Conservation (phyloP, 2,329 filamentous ascomycete species). For the Fusarium foetens region DNA sequence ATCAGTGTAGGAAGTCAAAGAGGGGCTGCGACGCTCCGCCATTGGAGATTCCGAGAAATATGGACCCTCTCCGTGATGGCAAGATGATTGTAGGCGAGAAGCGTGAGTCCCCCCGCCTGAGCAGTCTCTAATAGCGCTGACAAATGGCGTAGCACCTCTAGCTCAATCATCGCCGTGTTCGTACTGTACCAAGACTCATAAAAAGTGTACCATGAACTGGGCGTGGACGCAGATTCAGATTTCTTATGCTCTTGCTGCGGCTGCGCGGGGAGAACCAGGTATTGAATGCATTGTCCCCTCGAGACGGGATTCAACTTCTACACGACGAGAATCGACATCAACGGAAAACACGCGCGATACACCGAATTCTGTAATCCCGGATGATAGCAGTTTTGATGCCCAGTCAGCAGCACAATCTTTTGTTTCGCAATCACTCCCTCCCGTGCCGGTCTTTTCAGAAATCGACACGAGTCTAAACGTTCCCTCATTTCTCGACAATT, state of each 20-base stretch:
- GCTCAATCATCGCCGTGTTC: conserved; percentile 38
- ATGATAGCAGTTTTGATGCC: background rate
- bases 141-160: background rate
- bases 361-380: background rate
- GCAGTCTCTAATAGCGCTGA: background rate
- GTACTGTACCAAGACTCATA: conserved; percentile 46
- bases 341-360: background rate
- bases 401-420: conserved; percentile 2
- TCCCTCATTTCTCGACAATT: background rate
- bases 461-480: background rate
- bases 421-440: conserved; percentile 1
- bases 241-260: conserved; percentile 10
- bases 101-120: background rate
- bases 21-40: conserved; percentile 22
- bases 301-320: background rate
- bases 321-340: background rate
- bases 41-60: conserved; percentile 1
- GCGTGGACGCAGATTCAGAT: conserved; percentile 37
- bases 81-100: conserved; percentile 27
- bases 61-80: conserved; percentile 7
- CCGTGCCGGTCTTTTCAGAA: background rate
- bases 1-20: conserved; percentile 24
- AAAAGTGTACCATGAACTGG: conserved; percentile 44
- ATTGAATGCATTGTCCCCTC: conserved; percentile 14
- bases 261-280: conserved; percentile 1